Percentiles rank a stretch among this genome's conserved stretches.
phyloP scores from a whole-genome alignment of 768 basidiomycete genomes.

The Phlebiopsis gigantea region DNA sequence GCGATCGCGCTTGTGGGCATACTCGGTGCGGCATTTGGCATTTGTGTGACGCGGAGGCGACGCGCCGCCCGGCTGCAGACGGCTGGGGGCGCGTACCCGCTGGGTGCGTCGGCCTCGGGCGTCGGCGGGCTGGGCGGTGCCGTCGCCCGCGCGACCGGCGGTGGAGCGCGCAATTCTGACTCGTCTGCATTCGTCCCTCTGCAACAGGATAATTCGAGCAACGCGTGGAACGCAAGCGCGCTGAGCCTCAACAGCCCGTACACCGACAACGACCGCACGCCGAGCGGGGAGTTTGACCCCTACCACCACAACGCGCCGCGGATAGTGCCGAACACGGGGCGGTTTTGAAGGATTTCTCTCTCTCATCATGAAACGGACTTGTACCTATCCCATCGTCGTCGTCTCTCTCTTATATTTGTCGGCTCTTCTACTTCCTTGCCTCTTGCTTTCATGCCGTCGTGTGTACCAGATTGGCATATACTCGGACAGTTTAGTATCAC shows the following conservation, averaged over 20 bases:
- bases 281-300: constrained; percentile 33
- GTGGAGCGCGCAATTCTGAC: constrained; percentile 46
- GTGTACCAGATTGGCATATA: constrained; percentile 4
- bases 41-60: constrained; percentile 47
- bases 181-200: constrained; percentile 71
- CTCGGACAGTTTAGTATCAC: constrained; percentile 2
- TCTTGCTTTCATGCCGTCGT: not conserved
- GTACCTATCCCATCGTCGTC: no score
- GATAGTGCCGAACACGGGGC: constrained; percentile 19
- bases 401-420: not conserved
- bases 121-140: constrained; percentile 26
- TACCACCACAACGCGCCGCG: constrained; percentile 26
- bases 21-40: constrained; percentile 47
- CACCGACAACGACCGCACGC: constrained; percentile 27
- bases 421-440: not conserved
- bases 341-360: constrained; percentile 6
- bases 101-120: constrained; percentile 28
- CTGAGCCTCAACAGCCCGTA: constrained; percentile 39
- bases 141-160: constrained; percentile 15
- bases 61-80: constrained; percentile 30
- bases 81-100: constrained; percentile 33
- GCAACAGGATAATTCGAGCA: constrained; percentile 54
- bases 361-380: not conserved
- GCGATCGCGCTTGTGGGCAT: constrained; percentile 48
- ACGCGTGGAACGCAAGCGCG: constrained; percentile 44